phyloP scores from a whole-genome alignment of 305 asterid genomes.

The Ajuga reptans region DNA sequence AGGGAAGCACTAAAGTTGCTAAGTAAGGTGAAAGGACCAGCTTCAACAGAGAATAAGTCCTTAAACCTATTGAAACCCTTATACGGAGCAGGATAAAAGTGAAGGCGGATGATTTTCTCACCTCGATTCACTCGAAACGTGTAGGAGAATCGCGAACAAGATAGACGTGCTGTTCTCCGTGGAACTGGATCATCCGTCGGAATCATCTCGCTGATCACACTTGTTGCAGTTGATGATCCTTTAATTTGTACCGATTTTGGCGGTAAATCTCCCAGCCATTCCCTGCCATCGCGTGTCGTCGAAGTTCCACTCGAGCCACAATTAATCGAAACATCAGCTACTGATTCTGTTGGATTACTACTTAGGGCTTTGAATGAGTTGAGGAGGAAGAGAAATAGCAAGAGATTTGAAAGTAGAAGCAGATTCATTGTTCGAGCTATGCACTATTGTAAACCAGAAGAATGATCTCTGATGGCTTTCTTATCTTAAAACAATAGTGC shows the following conservation, averaged over 20 bases:
- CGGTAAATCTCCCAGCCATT: conserved; percentile 33
- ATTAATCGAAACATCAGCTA: conserved; percentile 20
- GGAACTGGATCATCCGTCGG: conserved; percentile 19
- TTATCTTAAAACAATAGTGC: no score
- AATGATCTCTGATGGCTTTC: no score
- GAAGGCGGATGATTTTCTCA: conserved; percentile 33
- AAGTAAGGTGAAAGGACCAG: conserved; percentile 28
- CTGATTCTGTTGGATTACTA: neutral
- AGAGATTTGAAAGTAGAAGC: neutral
- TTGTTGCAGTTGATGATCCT: conserved; percentile 30
- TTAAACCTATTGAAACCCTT: conserved; percentile 20
- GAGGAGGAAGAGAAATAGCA: conserved; percentile 12
- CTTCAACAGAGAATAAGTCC: conserved; percentile 25
- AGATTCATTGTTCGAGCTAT: neutral
- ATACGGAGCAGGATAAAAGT: conserved; percentile 24
- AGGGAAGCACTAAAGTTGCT: neutral
- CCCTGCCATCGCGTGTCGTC: conserved; percentile 2
- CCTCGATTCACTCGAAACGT: conserved; percentile 25
- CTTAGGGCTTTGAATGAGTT: neutral
- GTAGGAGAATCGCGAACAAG: conserved; percentile 21
- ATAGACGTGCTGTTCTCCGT: neutral
- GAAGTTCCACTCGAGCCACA: conserved; percentile 26
- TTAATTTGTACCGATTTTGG: neutral
- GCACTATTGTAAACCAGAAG: no score
- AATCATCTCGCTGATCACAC: neutral